These are phyloP conservation scores for Podaxis sp. DNA, from an alignment of 768 basidiomycete species.

Conservation along the genomic window DNA sequence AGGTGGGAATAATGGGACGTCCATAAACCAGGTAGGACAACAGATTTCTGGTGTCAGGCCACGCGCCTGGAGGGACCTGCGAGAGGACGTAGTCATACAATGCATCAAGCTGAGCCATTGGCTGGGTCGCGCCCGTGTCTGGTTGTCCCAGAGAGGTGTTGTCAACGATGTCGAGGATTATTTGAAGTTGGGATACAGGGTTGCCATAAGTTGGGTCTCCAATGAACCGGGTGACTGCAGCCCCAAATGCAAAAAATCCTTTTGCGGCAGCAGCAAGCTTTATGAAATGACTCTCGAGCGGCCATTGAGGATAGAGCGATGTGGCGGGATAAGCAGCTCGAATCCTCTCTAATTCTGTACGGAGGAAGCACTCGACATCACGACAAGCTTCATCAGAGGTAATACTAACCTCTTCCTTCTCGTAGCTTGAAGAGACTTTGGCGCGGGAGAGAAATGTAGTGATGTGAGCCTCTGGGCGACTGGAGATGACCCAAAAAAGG, in stretches of 20 bases:
- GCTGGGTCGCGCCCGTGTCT: neutral
- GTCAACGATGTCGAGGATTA: neutral
- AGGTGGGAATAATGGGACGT: too few relatives aligned
- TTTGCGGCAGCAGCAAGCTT: neutral
- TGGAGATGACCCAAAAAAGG: neutral
- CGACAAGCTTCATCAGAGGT: neutral
- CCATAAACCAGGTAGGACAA: too few relatives aligned
- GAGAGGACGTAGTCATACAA: neutral
- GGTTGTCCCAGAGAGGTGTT: neutral
- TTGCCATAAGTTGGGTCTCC: neutral
- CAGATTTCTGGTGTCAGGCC: too few relatives aligned
- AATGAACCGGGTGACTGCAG: neutral
- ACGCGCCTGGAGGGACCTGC: too few relatives aligned
- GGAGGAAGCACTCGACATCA: neutral
- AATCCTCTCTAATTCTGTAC: neutral
- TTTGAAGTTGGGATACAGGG: neutral
- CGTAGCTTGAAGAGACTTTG: neutral
- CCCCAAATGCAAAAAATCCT: neutral
- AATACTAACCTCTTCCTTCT: neutral
- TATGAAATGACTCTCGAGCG: neutral
- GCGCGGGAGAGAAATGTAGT: neutral
- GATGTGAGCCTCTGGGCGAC: neutral
- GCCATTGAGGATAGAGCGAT: neutral
- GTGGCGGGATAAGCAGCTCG: too few relatives aligned
- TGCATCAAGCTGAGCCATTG: neutral